Evolutionary conservation across 2,329 filamentous ascomycete genomes (phyloP), one percentile per base, ranked within the genome.

Genomic region (Stachybotrys chlorohalonatus): DNA sequence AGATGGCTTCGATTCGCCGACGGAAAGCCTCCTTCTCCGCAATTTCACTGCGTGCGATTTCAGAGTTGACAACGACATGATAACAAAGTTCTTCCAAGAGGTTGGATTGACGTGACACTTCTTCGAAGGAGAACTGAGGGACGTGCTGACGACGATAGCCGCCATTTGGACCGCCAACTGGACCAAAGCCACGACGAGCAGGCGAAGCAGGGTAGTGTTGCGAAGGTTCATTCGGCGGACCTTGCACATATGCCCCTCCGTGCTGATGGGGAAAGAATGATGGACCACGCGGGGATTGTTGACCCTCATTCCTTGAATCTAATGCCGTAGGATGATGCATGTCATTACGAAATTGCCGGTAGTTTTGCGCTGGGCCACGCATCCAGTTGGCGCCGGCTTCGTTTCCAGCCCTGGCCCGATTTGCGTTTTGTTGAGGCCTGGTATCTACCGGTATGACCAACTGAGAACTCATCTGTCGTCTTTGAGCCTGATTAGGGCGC

Each of bases 11-110:
- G 15, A 95, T 79, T 31, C 73, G 72, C 49, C 72, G 64, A 51
- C 89, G 81, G 60, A 95, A 92, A 0, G 69, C 65, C 61, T 94
- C 87, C 64, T 94, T 95, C 59, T 85, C 79, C 2, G 76, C 72
- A 52, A 87, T 80, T 60, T 94, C 89, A 1, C 72, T 68, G 1
- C 70, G 64, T 45, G 77, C 78, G 58, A 93, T 90, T 60, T 86
- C 83, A 1, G 83, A 81, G 46, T 73, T 75, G 0, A 78, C 70
- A 16, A 90, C 61, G 13, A 69, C 65, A 32, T 65, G 57, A 49
- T 63, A 66, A 56, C 76, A 77, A 2, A 85, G 67, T 1, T 62
- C 62, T 24, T 84, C 79, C 13, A 86, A 71, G 13, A 79, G 63
- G 15, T 66, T 64, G 9, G 72, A 68, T 63, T 85, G 81, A 1